Conservation (phyloP, 2,329 filamentous ascomycete genomes). For the Penicillium sp. region DNA sequence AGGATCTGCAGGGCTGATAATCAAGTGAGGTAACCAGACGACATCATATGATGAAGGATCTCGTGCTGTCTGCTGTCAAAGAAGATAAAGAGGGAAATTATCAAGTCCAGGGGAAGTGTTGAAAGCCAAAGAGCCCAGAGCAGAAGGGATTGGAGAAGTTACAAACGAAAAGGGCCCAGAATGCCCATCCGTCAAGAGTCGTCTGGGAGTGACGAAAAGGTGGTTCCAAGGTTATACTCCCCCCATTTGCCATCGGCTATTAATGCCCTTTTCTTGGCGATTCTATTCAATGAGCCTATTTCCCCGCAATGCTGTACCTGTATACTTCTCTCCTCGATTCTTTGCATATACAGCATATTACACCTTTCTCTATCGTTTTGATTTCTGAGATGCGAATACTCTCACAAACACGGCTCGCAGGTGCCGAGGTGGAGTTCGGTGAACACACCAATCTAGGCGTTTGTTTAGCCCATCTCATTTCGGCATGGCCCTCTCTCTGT, state of each 20-base stretch:
- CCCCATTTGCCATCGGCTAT: constrained; percentile 7
- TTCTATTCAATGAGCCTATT: not conserved
- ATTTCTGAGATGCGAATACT: too few relatives aligned
- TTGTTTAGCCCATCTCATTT: not conserved
- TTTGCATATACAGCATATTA: not conserved
- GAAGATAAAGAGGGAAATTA: not conserved
- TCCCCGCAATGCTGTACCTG: not conserved
- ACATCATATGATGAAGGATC: constrained; percentile 9
- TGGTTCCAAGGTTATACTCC: not conserved
- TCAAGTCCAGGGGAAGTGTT: not conserved
- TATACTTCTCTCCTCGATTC: not conserved
- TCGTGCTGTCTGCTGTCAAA: not conserved
- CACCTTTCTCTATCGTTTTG: too few relatives aligned
- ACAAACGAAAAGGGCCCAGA: not conserved
- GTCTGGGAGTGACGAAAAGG: not conserved
- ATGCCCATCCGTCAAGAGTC: not conserved
- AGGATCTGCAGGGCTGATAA: constrained; percentile 17
- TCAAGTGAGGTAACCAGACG: constrained; percentile 2
- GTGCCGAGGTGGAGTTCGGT: too few relatives aligned
- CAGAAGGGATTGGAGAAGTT: not conserved
- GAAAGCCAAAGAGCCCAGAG: not conserved
- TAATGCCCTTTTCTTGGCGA: constrained; percentile 7
- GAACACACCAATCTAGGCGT: not conserved
- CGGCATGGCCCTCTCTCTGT: not conserved
- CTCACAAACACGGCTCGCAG: not conserved